phyloP scores from a whole-genome alignment of 345 rosid species.

The Citrus sp. region DNA sequence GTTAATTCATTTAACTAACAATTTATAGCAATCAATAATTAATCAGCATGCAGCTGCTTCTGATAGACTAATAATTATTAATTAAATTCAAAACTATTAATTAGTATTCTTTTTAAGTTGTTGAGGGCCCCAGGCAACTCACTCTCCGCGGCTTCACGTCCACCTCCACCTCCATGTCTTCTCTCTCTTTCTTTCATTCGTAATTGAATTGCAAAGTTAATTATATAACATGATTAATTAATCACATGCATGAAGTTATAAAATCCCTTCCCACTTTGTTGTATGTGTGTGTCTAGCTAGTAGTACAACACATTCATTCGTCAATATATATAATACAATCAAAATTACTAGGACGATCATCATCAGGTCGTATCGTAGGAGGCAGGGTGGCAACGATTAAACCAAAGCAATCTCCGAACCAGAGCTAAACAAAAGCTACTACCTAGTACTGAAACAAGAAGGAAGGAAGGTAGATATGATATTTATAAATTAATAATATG shows the following conservation, averaged over 20 bases:
- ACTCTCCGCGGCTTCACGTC: conserved; percentile 20
- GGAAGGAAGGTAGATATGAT: neutral
- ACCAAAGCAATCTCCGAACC: neutral
- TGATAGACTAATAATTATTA: too few relatives aligned
- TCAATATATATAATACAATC: too few relatives aligned
- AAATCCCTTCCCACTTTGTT: neutral
- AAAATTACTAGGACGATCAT: too few relatives aligned
- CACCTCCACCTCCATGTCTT: neutral
- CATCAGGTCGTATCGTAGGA: too few relatives aligned
- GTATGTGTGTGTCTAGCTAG: neutral
- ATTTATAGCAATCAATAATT: too few relatives aligned
- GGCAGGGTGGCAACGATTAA: neutral
- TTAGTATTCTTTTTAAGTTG: neutral
- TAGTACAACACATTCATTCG: neutral
- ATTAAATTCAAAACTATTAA: too few relatives aligned
- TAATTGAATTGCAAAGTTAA: neutral
- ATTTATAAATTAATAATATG: conserved; percentile 13
- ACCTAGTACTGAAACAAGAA: neutral
- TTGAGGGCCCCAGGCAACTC: conserved; percentile 7
- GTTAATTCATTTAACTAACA: too few relatives aligned
- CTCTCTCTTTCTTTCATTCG: neutral
- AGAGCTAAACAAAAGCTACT: too few relatives aligned
- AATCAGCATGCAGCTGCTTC: too few relatives aligned
- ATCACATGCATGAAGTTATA: neutral
- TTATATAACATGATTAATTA: too few relatives aligned